These are phyloP conservation scores for Kodamaea nitidulidarum DNA, from an alignment of 805 yeast species.

Conservation along the genomic window DNA sequence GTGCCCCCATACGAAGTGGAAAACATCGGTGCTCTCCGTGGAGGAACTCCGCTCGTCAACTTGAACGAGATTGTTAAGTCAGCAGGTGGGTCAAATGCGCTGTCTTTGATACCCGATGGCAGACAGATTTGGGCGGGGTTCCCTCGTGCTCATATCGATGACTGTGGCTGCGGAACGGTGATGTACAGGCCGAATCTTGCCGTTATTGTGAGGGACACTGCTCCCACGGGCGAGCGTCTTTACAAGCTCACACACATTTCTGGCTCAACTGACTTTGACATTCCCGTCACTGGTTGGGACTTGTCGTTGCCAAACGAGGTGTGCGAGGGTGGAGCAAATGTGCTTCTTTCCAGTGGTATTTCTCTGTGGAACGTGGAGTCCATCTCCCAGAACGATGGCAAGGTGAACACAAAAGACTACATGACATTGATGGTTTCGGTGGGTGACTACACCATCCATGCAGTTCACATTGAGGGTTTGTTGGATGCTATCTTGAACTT, in stretches of 20 bases:
- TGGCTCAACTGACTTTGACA: conserved; percentile 28
- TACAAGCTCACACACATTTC: conserved; percentile 28
- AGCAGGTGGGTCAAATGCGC: background rate
- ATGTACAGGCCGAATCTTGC: conserved; percentile 41
- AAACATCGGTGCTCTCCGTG: conserved; percentile 31
- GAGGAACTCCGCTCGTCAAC: conserved; percentile 33
- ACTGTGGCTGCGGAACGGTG: conserved; percentile 37
- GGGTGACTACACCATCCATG: conserved; percentile 18
- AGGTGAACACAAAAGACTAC: conserved; percentile 16
- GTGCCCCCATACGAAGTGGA: background rate
- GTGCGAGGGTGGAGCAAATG: conserved; percentile 34
- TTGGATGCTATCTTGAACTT: conserved; percentile 12
- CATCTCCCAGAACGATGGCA: conserved; percentile 3
- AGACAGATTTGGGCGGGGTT: conserved; percentile 41
- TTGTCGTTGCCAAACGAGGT: conserved; percentile 17
- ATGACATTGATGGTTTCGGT: conserved; percentile 18
- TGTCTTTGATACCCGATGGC: conserved; percentile 15
- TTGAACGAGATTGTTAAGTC: conserved; percentile 9
- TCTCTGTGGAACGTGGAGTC: conserved; percentile 32
- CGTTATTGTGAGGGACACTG: conserved; percentile 15
- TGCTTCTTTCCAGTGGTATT: conserved; percentile 44
- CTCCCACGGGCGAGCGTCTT: conserved; percentile 6
- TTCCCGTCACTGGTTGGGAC: conserved; percentile 30
- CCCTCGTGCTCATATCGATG: conserved; percentile 35
- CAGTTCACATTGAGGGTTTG: conserved; percentile 17